Conservation (phyloP, 345 rosid species). For the rapeseed (Brassica napus) region DNA sequence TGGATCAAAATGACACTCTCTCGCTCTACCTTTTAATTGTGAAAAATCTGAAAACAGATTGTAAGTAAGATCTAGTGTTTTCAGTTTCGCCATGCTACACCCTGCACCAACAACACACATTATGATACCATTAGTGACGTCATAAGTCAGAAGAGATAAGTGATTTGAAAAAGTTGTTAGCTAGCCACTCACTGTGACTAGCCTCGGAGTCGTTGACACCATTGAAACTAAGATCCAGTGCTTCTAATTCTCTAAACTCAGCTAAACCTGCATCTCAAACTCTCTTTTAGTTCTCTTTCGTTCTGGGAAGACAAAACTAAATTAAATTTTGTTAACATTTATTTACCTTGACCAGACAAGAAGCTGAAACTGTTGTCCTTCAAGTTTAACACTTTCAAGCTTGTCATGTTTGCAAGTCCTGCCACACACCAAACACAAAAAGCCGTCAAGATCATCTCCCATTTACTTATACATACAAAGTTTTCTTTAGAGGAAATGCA, state of each 20-base stretch:
- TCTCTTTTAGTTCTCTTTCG: not conserved
- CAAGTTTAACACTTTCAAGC: constrained; percentile 15
- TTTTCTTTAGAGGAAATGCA: not conserved
- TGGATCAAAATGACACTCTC: not conserved
- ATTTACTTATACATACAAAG: not conserved
- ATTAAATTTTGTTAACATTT: not conserved
- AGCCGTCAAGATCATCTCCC: constrained; percentile 16
- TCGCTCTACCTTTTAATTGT: constrained; percentile 9
- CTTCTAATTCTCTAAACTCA: constrained; percentile 9
- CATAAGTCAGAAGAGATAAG: not conserved
- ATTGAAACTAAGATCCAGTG: constrained; percentile 17
- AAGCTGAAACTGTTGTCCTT: constrained; percentile 24
- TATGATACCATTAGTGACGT: not conserved
- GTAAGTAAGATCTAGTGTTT: constrained; percentile 28
- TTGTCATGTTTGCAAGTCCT: constrained; percentile 13
- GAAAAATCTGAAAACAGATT: constrained; percentile 15
- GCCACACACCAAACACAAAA: not conserved
- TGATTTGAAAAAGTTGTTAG: not conserved
- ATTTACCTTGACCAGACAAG: constrained; percentile 24
- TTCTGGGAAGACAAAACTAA: not conserved
- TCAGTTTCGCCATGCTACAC: constrained; percentile 8
- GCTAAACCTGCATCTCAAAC: constrained; percentile 14
- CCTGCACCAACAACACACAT: constrained; percentile 15
- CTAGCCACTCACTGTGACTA: constrained; percentile 15
- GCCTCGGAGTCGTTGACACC: constrained; percentile 7